Conservation (phyloP, 2,329 filamentous ascomycete species). For the Phialocephala subalpina region DNA sequence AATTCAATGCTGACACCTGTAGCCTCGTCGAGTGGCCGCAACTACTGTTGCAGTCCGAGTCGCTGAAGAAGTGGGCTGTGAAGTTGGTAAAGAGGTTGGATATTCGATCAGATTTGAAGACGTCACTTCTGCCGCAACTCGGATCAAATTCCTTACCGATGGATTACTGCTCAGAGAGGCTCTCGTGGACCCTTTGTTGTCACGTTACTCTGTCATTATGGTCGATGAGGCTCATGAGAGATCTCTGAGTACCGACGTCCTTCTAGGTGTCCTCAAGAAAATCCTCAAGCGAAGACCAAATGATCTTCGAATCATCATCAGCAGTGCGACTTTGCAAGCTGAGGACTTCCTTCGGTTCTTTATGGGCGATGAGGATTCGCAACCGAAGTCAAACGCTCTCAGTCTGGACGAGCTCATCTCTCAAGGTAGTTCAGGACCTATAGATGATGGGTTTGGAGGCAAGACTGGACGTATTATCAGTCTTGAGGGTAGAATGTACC, state of each 20-base stretch:
- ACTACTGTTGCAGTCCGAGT: slow-evolving; percentile 90
- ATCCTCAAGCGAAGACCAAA: slow-evolving; percentile 76
- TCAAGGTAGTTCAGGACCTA: slow-evolving; percentile 35
- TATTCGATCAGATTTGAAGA: slow-evolving; percentile 96
- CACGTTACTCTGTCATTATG: slow-evolving; percentile 95
- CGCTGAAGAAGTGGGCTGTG: slow-evolving; percentile 86
- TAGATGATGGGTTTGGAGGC: slow-evolving; percentile 42
- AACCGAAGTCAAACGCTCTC: slow-evolving; percentile 42
- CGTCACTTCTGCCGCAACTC: slow-evolving; percentile 82
- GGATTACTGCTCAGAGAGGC: slow-evolving; percentile 91
- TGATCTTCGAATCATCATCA: slow-evolving; percentile 88
- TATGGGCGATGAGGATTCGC: slow-evolving; percentile 46
- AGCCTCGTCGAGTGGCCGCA: slow-evolving; percentile 90
- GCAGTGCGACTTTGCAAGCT: slow-evolving; percentile 91
- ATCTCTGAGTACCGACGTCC: slow-evolving; percentile 89
- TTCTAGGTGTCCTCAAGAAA: slow-evolving; percentile 91
- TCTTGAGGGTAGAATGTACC: slow-evolving; percentile 86
- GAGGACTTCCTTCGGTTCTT: slow-evolving; percentile 88
- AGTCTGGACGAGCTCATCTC: slow-evolving; percentile 42
- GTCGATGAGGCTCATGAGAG: slow-evolving; percentile 97
- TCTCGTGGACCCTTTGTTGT: slow-evolving; percentile 88
- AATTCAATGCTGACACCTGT: slow-evolving; percentile 22
- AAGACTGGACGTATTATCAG: slow-evolving; percentile 74
- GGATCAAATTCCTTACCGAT: slow-evolving; percentile 96
- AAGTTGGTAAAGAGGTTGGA: slow-evolving; percentile 88